Evolutionary conservation across 2,329 filamentous ascomycete genomes (phyloP).

Genomic region (Fusarium torreyae): DNA sequence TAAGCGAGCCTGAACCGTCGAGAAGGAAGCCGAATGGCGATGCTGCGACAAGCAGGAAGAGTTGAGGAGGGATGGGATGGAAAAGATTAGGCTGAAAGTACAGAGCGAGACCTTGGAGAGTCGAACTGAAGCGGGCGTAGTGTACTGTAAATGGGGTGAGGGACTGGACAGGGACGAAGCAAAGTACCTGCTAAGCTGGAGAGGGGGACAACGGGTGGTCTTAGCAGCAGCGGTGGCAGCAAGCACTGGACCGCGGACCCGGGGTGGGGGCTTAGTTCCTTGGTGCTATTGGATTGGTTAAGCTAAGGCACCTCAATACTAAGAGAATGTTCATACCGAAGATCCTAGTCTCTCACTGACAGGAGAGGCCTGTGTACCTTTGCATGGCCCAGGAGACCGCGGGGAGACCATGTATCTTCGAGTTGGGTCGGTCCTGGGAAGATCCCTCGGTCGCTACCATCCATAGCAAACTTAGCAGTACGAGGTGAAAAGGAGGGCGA

Average conservation of each 20-base stretch:
- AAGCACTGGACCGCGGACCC: slow-evolving; percentile 34
- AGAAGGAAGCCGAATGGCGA: slow-evolving; percentile 34
- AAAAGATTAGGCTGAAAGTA: slow-evolving; percentile 39
- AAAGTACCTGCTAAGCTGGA: slow-evolving; percentile 26
- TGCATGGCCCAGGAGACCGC: slow-evolving; percentile 9
- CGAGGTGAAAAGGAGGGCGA: slow-evolving; percentile 42
- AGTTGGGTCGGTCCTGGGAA: slow-evolving; percentile 35
- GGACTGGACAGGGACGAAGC: slow-evolving; percentile 28
- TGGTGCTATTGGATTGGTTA: slow-evolving; percentile 5
- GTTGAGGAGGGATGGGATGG: slow-evolving; percentile 27
- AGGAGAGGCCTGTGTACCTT: slow-evolving; percentile 25
- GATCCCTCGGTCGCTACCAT: slow-evolving; percentile 38
- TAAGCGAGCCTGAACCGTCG: slow-evolving; percentile 33
- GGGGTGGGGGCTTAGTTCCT: slow-evolving; percentile 16
- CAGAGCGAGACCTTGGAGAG: slow-evolving; percentile 32
- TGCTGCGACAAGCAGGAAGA: slow-evolving; percentile 27
- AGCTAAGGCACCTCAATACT: too few relatives aligned
- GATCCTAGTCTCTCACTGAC: slow-evolving; percentile 30
- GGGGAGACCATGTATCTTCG: slow-evolving; percentile 36
- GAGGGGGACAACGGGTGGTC: slow-evolving; percentile 38
- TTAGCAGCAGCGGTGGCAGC: slow-evolving; percentile 36
- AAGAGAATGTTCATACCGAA: not conserved
- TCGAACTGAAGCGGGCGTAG: slow-evolving; percentile 43
- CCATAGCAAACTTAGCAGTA: slow-evolving; percentile 16
- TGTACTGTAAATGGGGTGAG: slow-evolving; percentile 35